These are phyloP conservation scores for Rheum nobile DNA, from an alignment of 148 eudicot genomes.

Conservation along the genomic window DNA sequence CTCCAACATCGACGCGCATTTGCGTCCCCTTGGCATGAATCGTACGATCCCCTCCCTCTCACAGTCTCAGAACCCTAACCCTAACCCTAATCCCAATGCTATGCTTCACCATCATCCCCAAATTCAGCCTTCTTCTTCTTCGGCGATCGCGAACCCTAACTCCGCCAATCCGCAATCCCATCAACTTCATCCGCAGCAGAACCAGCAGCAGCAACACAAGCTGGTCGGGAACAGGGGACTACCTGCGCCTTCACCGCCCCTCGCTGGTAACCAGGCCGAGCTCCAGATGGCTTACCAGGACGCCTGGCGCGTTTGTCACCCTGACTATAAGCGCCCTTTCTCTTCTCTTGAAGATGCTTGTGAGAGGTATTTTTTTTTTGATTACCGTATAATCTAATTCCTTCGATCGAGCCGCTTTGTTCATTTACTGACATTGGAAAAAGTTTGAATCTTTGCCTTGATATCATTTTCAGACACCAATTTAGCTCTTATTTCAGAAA, in stretches of 20 bases:
- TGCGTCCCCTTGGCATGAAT: slow-evolving; percentile 35
- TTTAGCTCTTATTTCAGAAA: not conserved
- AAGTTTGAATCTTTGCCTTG: not conserved
- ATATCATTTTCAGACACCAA: not conserved
- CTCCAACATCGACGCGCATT: slow-evolving; percentile 66
- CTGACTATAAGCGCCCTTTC: slow-evolving; percentile 76
- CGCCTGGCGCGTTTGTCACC: slow-evolving; percentile 90
- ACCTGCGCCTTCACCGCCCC: slow-evolving; percentile 13
- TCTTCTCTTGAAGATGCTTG: slow-evolving; percentile 90
- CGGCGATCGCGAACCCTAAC: slow-evolving; percentile 11
- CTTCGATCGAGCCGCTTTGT: not conserved
- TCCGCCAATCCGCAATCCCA: slow-evolving; percentile 15
- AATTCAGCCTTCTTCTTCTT: slow-evolving; percentile 9
- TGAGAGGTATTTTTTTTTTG: slow-evolving; percentile 44
- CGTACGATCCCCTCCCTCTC: slow-evolving; percentile 18
- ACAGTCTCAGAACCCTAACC: slow-evolving; percentile 16
- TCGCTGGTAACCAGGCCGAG: slow-evolving; percentile 41
- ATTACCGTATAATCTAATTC: not conserved
- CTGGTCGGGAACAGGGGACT: not conserved
- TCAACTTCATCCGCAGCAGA: slow-evolving; percentile 24
- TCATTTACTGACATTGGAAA: not conserved
- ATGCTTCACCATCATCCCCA: slow-evolving; percentile 16
- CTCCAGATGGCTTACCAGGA: slow-evolving; percentile 90
- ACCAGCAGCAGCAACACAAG: slow-evolving; percentile 12
- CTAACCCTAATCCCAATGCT: slow-evolving; percentile 21